Evolutionary conservation across 2,329 filamentous ascomycete species (phyloP).

Genomic region (Diplodia corticola): DNA sequence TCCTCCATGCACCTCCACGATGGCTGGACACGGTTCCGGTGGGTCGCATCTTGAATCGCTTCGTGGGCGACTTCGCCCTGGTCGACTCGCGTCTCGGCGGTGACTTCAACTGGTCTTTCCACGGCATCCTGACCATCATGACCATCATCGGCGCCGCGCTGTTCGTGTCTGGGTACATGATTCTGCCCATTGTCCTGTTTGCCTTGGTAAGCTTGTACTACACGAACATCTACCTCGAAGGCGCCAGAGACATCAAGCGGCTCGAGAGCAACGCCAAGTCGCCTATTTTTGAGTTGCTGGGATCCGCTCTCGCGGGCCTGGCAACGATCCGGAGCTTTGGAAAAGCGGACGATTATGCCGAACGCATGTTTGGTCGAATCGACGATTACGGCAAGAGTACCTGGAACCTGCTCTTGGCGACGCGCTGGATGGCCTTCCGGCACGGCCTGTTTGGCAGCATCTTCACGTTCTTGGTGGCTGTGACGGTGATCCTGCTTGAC

Average conservation of each 20-base stretch:
- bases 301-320: conserved; percentile 1
- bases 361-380: conserved; percentile 1
- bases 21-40: conserved; percentile 19
- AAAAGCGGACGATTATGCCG: neutral
- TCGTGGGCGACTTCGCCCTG: conserved; percentile 10
- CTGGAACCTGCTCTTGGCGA: neutral
- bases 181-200: conserved; percentile 4
- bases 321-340: conserved; percentile 16
- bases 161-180: neutral
- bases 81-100: conserved; percentile 18
- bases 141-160: conserved; percentile 3
- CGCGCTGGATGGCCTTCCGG: neutral
- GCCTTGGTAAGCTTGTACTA: conserved; percentile 1
- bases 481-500: neutral
- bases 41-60: conserved; percentile 18
- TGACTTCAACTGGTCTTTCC: conserved; percentile 8
- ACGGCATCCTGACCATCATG: conserved; percentile 1
- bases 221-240: neutral
- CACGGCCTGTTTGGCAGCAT: neutral
- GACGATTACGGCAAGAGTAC: conserved; percentile 1
- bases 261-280: conserved; percentile 1
- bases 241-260: conserved; percentile 17
- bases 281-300: neutral
- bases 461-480: neutral
- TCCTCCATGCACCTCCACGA: conserved; percentile 10